A percentile compares a stretch with the other conserved stretches of the same genome.
These are phyloP conservation scores for Xerocomellus dryophilus DNA, from an alignment of 768 basidiomycete species.

Conservation along the genomic window DNA sequence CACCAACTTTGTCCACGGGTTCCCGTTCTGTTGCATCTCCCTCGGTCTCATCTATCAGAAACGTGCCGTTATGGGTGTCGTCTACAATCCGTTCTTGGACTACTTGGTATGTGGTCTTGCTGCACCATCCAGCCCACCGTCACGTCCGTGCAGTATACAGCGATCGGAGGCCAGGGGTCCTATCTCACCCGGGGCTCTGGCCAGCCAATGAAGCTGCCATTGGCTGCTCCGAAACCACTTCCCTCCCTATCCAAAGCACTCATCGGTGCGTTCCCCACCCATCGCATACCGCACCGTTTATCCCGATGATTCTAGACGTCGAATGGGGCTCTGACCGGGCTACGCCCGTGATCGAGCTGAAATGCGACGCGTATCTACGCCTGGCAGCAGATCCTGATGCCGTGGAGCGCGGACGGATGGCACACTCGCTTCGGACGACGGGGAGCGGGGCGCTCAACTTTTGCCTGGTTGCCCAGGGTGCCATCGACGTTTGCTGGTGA, in stretches of 20 bases:
- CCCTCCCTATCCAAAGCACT: slow-evolving; percentile 70
- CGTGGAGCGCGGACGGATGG: slow-evolving; percentile 71
- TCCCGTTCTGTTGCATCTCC: slow-evolving; percentile 87
- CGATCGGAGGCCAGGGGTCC: slow-evolving; percentile 73
- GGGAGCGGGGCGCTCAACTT: slow-evolving; percentile 86
- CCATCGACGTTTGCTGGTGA: slow-evolving; percentile 83
- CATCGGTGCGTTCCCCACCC: slow-evolving; percentile 43
- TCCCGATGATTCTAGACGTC: slow-evolving; percentile 45
- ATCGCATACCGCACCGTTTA: neutral
- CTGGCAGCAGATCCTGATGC: slow-evolving; percentile 64
- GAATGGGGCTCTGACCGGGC: slow-evolving; percentile 88
- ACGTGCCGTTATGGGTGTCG: slow-evolving; percentile 79
- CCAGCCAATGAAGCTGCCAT: slow-evolving; percentile 57
- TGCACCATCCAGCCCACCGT: neutral
- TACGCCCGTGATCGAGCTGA: slow-evolving; percentile 50
- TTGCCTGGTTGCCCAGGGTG: slow-evolving; percentile 84
- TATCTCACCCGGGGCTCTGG: slow-evolving; percentile 53
- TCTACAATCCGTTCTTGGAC: slow-evolving; percentile 88
- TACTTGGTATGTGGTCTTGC: slow-evolving; percentile 50
- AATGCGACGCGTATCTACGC: slow-evolving; percentile 65
- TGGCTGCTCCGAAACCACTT: slow-evolving; percentile 59
- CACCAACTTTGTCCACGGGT: slow-evolving; percentile 82
- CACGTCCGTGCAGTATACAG: slow-evolving; percentile 57
- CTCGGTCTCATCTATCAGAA: slow-evolving; percentile 82
- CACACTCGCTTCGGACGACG: slow-evolving; percentile 74